These are phyloP conservation scores for Sporothrix phasma DNA, from an alignment of 2,329 filamentous ascomycete species.

Conservation along the genomic window DNA sequence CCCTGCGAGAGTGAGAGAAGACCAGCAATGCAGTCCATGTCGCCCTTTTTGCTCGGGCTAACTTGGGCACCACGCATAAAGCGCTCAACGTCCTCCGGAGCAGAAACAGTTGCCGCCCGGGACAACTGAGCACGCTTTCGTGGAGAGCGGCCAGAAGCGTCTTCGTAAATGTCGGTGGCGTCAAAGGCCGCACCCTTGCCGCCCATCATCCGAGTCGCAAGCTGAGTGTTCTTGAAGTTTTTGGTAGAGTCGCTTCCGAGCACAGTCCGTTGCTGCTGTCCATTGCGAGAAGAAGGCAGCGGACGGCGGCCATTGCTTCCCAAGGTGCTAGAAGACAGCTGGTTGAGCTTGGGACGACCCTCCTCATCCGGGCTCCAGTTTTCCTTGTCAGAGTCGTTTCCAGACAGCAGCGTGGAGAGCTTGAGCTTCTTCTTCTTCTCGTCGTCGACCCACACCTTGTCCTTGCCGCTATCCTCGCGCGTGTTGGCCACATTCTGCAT, in stretches of 20 bases:
- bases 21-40: conserved; percentile 84
- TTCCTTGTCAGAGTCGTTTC: conserved; percentile 84
- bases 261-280: conserved; percentile 25
- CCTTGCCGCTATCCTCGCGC: conserved; percentile 22
- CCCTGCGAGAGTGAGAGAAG: conserved; percentile 81
- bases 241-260: conserved; percentile 24
- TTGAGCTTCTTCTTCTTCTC: conserved; percentile 33
- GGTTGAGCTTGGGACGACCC: conserved; percentile 27
- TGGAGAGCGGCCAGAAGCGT: conserved; percentile 27
- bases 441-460: conserved; percentile 24
- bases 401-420: conserved; percentile 34
- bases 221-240: conserved; percentile 35
- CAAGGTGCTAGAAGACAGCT: conserved; percentile 20
- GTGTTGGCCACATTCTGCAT: conserved; percentile 41
- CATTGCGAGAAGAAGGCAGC: conserved; percentile 29
- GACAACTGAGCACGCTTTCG: conserved; percentile 8
- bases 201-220: conserved; percentile 24
- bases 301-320: conserved; percentile 27
- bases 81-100: conserved; percentile 55
- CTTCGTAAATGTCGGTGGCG: conserved; percentile 44
- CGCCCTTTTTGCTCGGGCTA: conserved; percentile 62
- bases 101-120: conserved; percentile 14
- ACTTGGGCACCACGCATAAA: conserved; percentile 61
- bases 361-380: conserved; percentile 62
- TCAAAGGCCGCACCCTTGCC: conserved; percentile 22